Base-by-base conservation (phyloP, 2,329 filamentous ascomycete genomes). In the Fusarium duplospermum region DNA sequence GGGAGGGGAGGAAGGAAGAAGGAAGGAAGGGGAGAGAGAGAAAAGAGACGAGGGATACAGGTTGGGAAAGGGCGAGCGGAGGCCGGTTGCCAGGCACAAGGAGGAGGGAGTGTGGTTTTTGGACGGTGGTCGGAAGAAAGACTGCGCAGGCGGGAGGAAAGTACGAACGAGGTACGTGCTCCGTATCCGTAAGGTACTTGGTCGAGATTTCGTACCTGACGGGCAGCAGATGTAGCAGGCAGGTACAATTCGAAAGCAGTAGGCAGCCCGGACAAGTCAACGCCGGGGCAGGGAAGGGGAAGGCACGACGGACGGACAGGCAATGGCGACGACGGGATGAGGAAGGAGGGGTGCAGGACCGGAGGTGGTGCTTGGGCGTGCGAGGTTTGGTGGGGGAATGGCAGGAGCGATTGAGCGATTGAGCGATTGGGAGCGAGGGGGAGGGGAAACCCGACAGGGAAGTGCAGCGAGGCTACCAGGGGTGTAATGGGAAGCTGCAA, bases 1-100 rank as follows among this genome's bases (percentile, higher is more conserved):
- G 77, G 75, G 78, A 79, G 79, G 78, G 76, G 69, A 77, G 74
- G 78, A 77, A 77, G 74, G 68, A 72, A 75, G 77, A 76, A 79
- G 73, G 75, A 76, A 75, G 67, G 74, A 72, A 69, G 68, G 75
- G 70, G 76, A 73, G 78, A 72, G 74, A 72, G 72, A 77, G 76
- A 73, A 69, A 77, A 75, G 72, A 75, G 72, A 73, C 69, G 69
- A 72, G 74, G 69, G 69, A 76, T 64, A 71, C 67, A 73, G 61
- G 70, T 54, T 70, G 69, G 71, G 72, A 68, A 73, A 74, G 69
- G 70, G 71, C 67, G 72, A 75, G 70, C 69, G 67, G 72, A 80
- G 72, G 70, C 69, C 27, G 70, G 70, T 72, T 74, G 70, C 70
- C 68, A 76, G 74, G 62, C 70, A 67, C 70, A 71, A 74, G 74